Evolutionary conservation across 805 yeast genomes (phyloP), one percentile per base, ranked within the genome.

Genomic region (Candida odintsovae): DNA sequence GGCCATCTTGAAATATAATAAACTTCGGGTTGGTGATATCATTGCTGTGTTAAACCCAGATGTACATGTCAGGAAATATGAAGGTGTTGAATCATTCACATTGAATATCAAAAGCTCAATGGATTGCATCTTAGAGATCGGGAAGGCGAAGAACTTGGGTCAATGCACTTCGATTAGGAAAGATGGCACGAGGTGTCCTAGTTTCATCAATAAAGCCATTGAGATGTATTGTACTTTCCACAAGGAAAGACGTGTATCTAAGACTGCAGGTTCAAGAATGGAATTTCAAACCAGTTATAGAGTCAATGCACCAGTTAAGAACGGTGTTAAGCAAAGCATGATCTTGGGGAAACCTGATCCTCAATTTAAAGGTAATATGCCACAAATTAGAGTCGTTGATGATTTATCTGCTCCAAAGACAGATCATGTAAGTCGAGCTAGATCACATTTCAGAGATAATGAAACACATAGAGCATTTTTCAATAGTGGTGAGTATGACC

Each of bases 41-140:
- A 64, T 90, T 11, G 85, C 84, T 0, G 59, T 92, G 1, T 63
- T 90, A 44, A 92, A 90, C 57, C 97, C 99, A 0, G 68, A 67
- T 1, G 68, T 89, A 7, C 77, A 69, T 54, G 47, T 52, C 8
- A 62, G 63, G 13, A 63, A 61, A 43, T 49, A 51, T 19, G 33
- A 38, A 3, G 35, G 37, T 11, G 46, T 44, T 6, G 50, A 40
- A 41, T 65, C 75, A 0, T 84, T 88, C 59, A 79, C 76, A 21
- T 61, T 90, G 19, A 68, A 75, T 4, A 62, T 90, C 3, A 75
- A 70, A 35, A 76, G 77, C 43, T 71, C 69, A 22, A 66, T 66
- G 25, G 72, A 76, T 44, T 71, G 77, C 28, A 66, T 92, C 2
- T 44, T 90, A 6, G 95, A 88, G 55, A 72, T 92, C 45, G 99